A percentile compares a stretch with the other conserved stretches of the same genome.
Evolutionary conservation across 768 basidiomycete genomes (phyloP).

Genomic region (Tylopilus rubrobrunneus): DNA sequence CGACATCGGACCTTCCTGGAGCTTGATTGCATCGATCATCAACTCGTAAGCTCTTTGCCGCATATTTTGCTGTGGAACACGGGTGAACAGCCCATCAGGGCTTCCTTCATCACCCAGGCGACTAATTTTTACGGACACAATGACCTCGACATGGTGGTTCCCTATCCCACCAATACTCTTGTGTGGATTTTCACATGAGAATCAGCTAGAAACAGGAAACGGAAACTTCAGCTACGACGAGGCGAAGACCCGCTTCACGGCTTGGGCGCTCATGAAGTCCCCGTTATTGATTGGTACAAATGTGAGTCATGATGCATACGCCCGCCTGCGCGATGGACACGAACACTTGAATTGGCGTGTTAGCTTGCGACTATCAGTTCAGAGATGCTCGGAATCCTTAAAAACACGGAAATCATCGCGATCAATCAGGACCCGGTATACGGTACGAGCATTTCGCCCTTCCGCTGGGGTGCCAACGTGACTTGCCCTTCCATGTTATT

Average conservation of each 20-base stretch:
- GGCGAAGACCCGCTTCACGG: constrained; percentile 65
- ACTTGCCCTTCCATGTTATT: constrained; percentile 15
- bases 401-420: constrained; percentile 59
- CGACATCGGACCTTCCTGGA: constrained; percentile 42
- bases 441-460: constrained; percentile 62
- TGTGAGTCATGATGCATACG: constrained; percentile 31
- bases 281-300: constrained; percentile 62
- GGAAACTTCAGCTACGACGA: constrained; percentile 59
- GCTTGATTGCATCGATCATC: constrained; percentile 49
- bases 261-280: constrained; percentile 66
- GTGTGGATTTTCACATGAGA: constrained; percentile 3
- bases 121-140: constrained; percentile 63
- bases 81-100: constrained; percentile 34
- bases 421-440: constrained; percentile 64
- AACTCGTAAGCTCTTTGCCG: constrained; percentile 38
- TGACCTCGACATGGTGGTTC: constrained; percentile 59
- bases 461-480: constrained; percentile 65
- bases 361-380: constrained; percentile 50
- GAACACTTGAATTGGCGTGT: background rate
- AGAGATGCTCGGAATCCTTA: constrained; percentile 51
- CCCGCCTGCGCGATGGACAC: background rate
- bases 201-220: constrained; percentile 59
- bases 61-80: background rate
- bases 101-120: constrained; percentile 59
- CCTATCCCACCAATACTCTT: background rate